Evolutionary conservation across 768 basidiomycete species (phyloP), one percentile per base, ranked within the genome.

Genomic region (Cantharellus anzutake): DNA sequence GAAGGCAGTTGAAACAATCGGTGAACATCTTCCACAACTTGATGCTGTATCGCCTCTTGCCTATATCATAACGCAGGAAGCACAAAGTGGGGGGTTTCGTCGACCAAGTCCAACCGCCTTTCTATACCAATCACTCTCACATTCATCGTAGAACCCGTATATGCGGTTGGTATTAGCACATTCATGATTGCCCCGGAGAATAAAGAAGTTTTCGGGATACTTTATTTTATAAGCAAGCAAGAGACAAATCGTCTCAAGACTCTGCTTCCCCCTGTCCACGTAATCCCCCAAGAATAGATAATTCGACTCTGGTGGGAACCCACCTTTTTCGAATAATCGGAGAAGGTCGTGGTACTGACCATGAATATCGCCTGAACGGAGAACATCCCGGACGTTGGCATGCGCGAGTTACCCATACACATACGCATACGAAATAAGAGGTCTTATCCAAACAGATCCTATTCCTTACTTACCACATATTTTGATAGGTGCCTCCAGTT

Each of bases 1-100:
- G 94, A 65, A 97, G 76, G 71, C 94, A 98, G 76, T 99, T 99
- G 80, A 99, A 99, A 75, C 94, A 97, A 71, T 99, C 94, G 62
- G 94, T 99, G 73, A 99, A 99, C 42, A 94, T 99, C 79, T 99
- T 99, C 94, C 94, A 99, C 70, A 97, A 79, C 73, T 99, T 99
- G 80, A 99, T 99, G 78, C 97, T 99, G 80, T 97, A 97, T 70
- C 94, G 83, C 71, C 94, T 89, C 78, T 99, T 99, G 80, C 94
- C 94, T 98, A 69, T 29, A 29, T 29, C 20, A 29, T 29, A 29
- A 29, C 20, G 41, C 11, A 50, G 4, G 34, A 7, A 55, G 7
- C 44, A 48, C 11, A 29, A 11, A 20, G 50, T 14, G 52, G 20
- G 20, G 20, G 20, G 14, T 20, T 11, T 11, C 14, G 44, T 11